These are phyloP conservation scores for Alternaria sp. DNA, from an alignment of 2,329 filamentous ascomycete species.

Conservation along the genomic window DNA sequence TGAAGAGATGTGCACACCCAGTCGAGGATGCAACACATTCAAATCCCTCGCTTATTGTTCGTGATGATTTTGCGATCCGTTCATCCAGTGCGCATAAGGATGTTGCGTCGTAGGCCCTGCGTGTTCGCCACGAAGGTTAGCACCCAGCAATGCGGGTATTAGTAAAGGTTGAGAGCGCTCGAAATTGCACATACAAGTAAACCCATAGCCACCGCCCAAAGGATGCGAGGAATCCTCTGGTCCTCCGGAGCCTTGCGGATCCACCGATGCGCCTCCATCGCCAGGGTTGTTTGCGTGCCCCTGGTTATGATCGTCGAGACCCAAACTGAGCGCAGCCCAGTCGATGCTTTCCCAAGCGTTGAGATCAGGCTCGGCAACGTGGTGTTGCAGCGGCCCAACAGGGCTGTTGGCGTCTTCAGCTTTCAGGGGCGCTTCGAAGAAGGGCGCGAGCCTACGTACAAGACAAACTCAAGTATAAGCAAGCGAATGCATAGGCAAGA, in stretches of 20 bases:
- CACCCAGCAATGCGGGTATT: conserved; percentile 16
- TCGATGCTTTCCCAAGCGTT: conserved; percentile 42
- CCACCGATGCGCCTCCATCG: not conserved
- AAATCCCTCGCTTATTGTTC: not conserved
- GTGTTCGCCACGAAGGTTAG: conserved; percentile 23
- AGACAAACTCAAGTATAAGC: conserved; percentile 41
- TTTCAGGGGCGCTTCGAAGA: conserved; percentile 23
- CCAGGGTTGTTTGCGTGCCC: not conserved
- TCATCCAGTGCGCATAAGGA: conserved; percentile 21
- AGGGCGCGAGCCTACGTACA: conserved; percentile 40
- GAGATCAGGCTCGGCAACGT: conserved; percentile 37
- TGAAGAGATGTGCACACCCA: not conserved
- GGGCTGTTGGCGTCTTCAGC: conserved; percentile 25
- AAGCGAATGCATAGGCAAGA: conserved; percentile 33
- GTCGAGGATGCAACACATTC: not conserved
- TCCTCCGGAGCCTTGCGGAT: not conserved
- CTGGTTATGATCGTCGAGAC: conserved; percentile 4
- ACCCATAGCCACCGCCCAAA: conserved; percentile 19
- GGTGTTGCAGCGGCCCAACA: conserved; percentile 39
- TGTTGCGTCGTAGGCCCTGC: conserved; percentile 26
- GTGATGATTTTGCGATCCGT: not conserved
- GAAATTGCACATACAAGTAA: conserved; percentile 10
- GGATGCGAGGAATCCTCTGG: not conserved
- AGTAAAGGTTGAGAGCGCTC: not conserved
- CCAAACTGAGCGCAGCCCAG: conserved; percentile 31